phyloP scores from a whole-genome alignment of 257 asterid genomes.

The Cordia subcordata region DNA sequence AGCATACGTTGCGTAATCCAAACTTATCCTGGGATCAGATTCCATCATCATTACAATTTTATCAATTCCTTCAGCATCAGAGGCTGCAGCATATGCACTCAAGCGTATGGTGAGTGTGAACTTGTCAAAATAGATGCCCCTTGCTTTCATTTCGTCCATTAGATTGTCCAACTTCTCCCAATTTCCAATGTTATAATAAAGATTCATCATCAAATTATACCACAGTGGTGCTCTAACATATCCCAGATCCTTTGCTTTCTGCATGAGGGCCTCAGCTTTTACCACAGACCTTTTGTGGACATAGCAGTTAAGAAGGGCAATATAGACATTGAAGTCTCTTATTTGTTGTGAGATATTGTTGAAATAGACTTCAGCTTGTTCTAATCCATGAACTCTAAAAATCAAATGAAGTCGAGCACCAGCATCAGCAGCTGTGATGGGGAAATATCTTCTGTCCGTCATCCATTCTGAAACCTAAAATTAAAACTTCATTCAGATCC shows the following conservation, averaged over 20 bases:
- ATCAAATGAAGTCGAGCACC: conserved; percentile 47
- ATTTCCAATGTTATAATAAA: conserved; percentile 36
- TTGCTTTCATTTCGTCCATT: conserved; percentile 55
- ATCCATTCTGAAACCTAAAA: conserved; percentile 66
- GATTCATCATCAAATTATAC: conserved; percentile 65
- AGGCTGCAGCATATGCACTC: conserved; percentile 41
- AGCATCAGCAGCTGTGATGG: conserved; percentile 30
- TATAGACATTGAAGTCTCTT: conserved; percentile 26
- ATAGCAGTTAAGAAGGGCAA: conserved; percentile 66
- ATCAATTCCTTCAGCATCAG: conserved; percentile 51
- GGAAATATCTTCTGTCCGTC: conserved; percentile 41
- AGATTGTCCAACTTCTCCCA: conserved; percentile 28
- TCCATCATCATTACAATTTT: conserved; percentile 38
- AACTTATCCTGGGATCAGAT: conserved; percentile 21
- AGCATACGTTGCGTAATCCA: conserved; percentile 30
- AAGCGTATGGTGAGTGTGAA: conserved; percentile 43
- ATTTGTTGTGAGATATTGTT: conserved; percentile 32
- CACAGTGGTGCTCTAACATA: conserved; percentile 38
- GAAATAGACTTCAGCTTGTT: conserved; percentile 50
- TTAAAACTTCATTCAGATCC: too few relatives aligned
- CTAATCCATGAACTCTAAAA: conserved; percentile 40
- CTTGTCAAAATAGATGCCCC: conserved; percentile 35
- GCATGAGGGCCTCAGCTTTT: conserved; percentile 63
- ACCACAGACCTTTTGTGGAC: conserved; percentile 40
- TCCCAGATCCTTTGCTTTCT: conserved; percentile 50